phyloP scores from a whole-genome alignment of 352 stramenopile genomes.

The Pilasporangium apinafurcum region DNA sequence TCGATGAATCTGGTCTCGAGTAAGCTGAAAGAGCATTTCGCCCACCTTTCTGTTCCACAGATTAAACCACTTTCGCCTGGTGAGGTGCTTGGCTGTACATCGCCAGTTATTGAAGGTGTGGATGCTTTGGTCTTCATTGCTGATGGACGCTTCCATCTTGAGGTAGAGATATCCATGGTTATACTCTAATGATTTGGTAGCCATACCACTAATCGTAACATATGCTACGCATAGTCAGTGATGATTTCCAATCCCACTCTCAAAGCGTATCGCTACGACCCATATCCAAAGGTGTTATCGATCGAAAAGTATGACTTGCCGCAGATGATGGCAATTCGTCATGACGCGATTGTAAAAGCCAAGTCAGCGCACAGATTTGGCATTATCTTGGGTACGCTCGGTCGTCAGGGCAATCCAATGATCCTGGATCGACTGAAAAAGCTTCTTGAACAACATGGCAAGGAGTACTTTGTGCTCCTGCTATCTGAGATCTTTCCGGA shows the following conservation, averaged over 20 bases:
- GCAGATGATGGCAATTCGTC: conserved; percentile 93
- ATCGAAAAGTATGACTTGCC: conserved; percentile 96
- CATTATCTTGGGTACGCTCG: conserved; percentile 98
- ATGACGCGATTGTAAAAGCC: conserved; percentile 67
- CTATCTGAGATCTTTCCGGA: conserved; percentile 97
- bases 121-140: conserved; percentile 97
- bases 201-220: no score
- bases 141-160: conserved; percentile 98
- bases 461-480: conserved; percentile 93
- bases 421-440: conserved; percentile 93
- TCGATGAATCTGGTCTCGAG: conserved; percentile 83
- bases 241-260: conserved; percentile 99
- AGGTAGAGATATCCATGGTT: conserved; percentile 47
- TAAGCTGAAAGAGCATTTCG: conserved; percentile 76
- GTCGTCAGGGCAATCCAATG: conserved; percentile 95
- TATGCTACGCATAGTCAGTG: conserved; percentile 56
- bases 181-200: not conserved
- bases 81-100: conserved; percentile 99
- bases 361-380: conserved; percentile 89
- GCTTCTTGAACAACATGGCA: conserved; percentile 82
- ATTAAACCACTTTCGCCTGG: conserved; percentile 95
- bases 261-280: conserved; percentile 96
- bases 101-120: conserved; percentile 88
- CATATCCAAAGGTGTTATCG: conserved; percentile 97
- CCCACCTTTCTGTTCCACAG: conserved; percentile 89